Evolutionary conservation across 202 grass and related monocot species (phyloP).

Genomic region (Brachypodium distachyon): DNA sequence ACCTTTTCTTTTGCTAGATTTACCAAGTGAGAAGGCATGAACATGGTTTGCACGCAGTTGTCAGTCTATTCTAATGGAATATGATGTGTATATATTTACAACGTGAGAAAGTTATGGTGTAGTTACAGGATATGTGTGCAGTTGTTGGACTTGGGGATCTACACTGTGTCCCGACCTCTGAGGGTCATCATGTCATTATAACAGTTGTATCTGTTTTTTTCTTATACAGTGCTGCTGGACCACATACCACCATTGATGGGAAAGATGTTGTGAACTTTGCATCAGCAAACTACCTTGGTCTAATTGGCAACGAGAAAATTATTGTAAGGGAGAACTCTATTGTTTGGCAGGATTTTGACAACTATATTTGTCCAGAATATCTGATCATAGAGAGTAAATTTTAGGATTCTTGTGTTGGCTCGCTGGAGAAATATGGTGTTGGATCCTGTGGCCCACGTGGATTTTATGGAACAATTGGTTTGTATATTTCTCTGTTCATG

Average conservation of each 20-base stretch:
- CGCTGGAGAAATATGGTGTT: slow-evolving; percentile 96
- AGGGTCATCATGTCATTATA: slow-evolving; percentile 1
- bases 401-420: slow-evolving; percentile 84
- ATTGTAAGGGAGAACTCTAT: slow-evolving; percentile 54
- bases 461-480: slow-evolving; percentile 99
- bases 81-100: background rate
- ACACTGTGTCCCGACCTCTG: background rate
- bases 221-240: slow-evolving; percentile 72
- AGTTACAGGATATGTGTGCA: slow-evolving; percentile 17
- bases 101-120: background rate
- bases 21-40: background rate
- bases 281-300: slow-evolving; percentile 96
- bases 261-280: slow-evolving; percentile 98
- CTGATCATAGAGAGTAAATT: slow-evolving; percentile 6
- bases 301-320: slow-evolving; percentile 87
- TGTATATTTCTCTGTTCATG: slow-evolving; percentile 30
- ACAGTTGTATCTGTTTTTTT: slow-evolving; percentile 11
- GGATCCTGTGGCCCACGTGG: slow-evolving; percentile 95
- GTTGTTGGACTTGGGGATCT: background rate
- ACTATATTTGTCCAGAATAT: slow-evolving; percentile 11
- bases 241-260: slow-evolving; percentile 74
- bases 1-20: background rate
- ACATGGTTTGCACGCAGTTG: background rate
- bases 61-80: background rate
- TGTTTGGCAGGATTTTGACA: background rate